These are phyloP conservation scores for Nakataea oryzae DNA, from an alignment of 2,329 filamentous ascomycete genomes.

Conservation along the genomic window DNA sequence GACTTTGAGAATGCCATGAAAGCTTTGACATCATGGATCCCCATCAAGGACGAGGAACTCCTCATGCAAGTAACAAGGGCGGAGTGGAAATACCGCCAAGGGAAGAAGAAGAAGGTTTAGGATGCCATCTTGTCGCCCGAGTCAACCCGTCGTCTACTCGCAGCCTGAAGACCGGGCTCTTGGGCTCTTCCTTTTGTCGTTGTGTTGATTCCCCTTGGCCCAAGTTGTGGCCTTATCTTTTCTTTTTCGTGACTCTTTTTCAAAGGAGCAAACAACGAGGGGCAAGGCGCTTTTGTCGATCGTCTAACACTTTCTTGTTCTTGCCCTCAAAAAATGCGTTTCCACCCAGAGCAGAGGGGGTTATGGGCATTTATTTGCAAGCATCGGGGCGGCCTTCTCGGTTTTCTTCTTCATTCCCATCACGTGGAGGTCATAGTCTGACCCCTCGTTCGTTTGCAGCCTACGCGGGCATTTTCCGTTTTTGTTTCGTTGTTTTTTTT, in stretches of 20 bases:
- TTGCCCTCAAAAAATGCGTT: neutral
- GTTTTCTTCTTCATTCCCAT: neutral
- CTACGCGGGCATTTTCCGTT: neutral
- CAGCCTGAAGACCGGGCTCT: neutral
- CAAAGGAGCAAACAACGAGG: neutral
- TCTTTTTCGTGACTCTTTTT: neutral
- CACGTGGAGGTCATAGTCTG: neutral
- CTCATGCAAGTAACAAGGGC: slow-evolving; percentile 83
- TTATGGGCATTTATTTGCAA: neutral
- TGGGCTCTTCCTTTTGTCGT: neutral
- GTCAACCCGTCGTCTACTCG: neutral
- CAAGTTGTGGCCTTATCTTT: neutral
- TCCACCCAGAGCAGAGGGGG: too few relatives aligned
- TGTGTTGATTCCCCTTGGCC: neutral
- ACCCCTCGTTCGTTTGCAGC: too few relatives aligned
- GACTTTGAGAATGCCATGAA: slow-evolving; percentile 99
- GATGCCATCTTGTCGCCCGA: slow-evolving; percentile 1
- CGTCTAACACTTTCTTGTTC: neutral
- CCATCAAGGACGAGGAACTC: slow-evolving; percentile 86
- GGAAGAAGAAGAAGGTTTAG: slow-evolving; percentile 28
- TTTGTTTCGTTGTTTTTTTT: neutral
- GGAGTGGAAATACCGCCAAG: slow-evolving; percentile 65
- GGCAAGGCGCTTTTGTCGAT: neutral
- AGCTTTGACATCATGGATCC: slow-evolving; percentile 85
- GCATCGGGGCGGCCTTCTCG: neutral